phyloP scores from a whole-genome alignment of 2,329 filamentous ascomycete species.

The Harringtonia aguacate region DNA sequence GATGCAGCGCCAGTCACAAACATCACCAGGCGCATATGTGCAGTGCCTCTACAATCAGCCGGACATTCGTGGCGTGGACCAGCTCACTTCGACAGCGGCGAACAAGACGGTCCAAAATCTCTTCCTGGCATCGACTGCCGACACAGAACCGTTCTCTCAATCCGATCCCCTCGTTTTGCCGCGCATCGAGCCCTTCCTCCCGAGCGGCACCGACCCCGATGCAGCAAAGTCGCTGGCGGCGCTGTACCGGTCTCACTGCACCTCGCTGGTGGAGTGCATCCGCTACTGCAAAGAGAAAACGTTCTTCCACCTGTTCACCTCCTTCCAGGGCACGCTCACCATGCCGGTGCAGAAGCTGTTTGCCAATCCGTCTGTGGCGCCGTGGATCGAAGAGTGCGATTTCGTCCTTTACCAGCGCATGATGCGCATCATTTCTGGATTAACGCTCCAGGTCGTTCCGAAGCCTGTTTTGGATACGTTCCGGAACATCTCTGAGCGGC shows the following conservation, averaged over 20 bases:
- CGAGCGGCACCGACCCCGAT: slow-evolving; percentile 72
- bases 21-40: slow-evolving; percentile 10
- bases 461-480: slow-evolving; percentile 80
- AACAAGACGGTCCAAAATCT: slow-evolving; percentile 49
- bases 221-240: slow-evolving; percentile 77
- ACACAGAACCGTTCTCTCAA: slow-evolving; percentile 42
- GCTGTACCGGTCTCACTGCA: slow-evolving; percentile 88
- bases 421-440: slow-evolving; percentile 80
- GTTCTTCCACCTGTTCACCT: slow-evolving; percentile 88
- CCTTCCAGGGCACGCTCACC: slow-evolving; percentile 91
- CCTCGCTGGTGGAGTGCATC: slow-evolving; percentile 88
- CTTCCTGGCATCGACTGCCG: slow-evolving; percentile 47
- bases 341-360: slow-evolving; percentile 94
- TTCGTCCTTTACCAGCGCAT: slow-evolving; percentile 95
- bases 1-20: neutral
- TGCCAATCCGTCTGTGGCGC: slow-evolving; percentile 65
- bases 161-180: slow-evolving; percentile 70
- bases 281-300: slow-evolving; percentile 95
- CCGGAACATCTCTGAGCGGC: slow-evolving; percentile 70
- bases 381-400: slow-evolving; percentile 94
- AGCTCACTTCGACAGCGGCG: slow-evolving; percentile 44
- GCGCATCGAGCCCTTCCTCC: slow-evolving; percentile 73
- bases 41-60: slow-evolving; percentile 52
- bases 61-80: slow-evolving; percentile 43
- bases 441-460: slow-evolving; percentile 85